A percentile compares a stretch with the other conserved stretches of the same genome.
phyloP scores from a whole-genome alignment of 2,329 filamentous ascomycete genomes.

The Cladosporium sp. region DNA sequence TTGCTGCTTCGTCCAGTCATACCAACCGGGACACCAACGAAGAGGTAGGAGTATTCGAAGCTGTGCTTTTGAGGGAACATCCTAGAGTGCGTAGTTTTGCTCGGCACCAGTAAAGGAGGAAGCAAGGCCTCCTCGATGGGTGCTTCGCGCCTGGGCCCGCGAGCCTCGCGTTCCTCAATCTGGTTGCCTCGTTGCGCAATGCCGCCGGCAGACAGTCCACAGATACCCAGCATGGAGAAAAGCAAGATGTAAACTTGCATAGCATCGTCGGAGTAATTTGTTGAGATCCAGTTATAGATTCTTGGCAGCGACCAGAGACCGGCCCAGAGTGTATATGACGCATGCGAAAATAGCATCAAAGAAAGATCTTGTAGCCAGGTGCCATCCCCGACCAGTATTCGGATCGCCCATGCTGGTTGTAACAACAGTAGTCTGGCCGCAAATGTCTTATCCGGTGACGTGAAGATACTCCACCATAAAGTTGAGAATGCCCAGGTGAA shows the following conservation, averaged over 20 bases:
- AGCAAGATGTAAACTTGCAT: conserved; percentile 32
- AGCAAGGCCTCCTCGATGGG: conserved; percentile 38
- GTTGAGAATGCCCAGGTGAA: conserved; percentile 31
- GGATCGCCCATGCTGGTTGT: conserved; percentile 36
- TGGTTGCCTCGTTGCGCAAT: conserved; percentile 34
- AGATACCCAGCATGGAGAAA: conserved; percentile 33
- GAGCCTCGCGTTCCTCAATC: conserved; percentile 24
- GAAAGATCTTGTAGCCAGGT: conserved; percentile 34
- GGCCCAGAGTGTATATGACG: conserved; percentile 29
- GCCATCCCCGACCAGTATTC: conserved; percentile 27
- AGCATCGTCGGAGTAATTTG: conserved; percentile 26
- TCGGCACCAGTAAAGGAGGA: conserved; percentile 63
- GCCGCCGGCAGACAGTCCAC: conserved; percentile 34
- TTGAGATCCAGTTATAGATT: conserved; percentile 10
- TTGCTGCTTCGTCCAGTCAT: conserved; percentile 59
- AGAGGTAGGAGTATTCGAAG: conserved; percentile 71
- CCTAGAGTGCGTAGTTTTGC: conserved; percentile 65
- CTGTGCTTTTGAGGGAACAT: conserved; percentile 68
- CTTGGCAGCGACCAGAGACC: conserved; percentile 31
- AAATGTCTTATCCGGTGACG: conserved; percentile 34
- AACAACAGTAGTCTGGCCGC: conserved; percentile 34
- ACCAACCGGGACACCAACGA: conserved; percentile 68
- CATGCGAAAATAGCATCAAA: conserved; percentile 30
- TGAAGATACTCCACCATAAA: conserved; percentile 38
- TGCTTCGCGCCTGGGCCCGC: conserved; percentile 17